Evolutionary conservation across 805 yeast genomes (phyloP).

Genomic region (Kazachstania bromeliacearum): DNA sequence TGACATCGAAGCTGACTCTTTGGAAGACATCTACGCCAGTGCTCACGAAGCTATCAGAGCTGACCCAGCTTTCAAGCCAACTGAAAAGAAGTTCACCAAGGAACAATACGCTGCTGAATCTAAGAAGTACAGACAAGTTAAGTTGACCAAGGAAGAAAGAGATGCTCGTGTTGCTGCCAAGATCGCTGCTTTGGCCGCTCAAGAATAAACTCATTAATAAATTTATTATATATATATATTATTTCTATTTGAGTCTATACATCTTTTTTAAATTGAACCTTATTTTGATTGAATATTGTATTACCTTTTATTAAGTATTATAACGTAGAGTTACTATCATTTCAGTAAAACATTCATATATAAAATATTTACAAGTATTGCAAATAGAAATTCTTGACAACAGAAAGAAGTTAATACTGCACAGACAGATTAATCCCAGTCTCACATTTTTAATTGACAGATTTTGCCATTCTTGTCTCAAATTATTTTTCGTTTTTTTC

Average conservation of each 20-base stretch:
- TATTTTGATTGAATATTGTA: background rate
- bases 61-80: slow-evolving; percentile 84
- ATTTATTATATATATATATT: slow-evolving; percentile 2
- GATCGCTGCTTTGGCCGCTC: slow-evolving; percentile 78
- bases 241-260: background rate
- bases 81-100: slow-evolving; percentile 90
- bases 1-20: slow-evolving; percentile 91
- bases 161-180: slow-evolving; percentile 79
- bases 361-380: no score
- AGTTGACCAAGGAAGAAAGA: slow-evolving; percentile 89
- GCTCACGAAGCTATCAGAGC: slow-evolving; percentile 96
- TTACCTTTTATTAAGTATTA: no score
- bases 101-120: slow-evolving; percentile 96
- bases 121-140: slow-evolving; percentile 80
- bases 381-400: no score
- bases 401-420: no score
- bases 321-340: no score
- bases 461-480: background rate
- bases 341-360: no score
- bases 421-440: no score
- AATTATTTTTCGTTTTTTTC: background rate
- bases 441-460: no score
- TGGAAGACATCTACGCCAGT: slow-evolving; percentile 89
- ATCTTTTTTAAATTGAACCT: background rate
- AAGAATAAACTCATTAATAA: slow-evolving; percentile 17